phyloP scores from a whole-genome alignment of 371 early-diverging fungal species.

The Mucor circinelloides region DNA sequence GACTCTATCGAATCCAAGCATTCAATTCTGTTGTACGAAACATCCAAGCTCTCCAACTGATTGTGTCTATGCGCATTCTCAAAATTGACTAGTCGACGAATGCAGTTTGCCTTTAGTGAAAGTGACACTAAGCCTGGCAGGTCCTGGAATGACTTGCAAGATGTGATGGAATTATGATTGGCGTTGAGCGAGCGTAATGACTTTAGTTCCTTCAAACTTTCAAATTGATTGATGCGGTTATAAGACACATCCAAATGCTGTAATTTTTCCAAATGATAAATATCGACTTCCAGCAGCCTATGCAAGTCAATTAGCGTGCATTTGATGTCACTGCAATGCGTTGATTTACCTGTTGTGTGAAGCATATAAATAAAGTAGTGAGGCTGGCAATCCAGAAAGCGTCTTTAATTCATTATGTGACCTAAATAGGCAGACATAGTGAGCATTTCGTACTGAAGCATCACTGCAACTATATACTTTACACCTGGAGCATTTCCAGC shows the following conservation, averaged over 20 bases:
- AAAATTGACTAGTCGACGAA: conserved; percentile 40
- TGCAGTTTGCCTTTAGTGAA: conserved; percentile 46
- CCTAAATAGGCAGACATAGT: conserved; percentile 13
- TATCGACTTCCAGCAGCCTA: conserved; percentile 44
- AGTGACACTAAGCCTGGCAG: conserved; percentile 44
- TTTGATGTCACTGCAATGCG: background rate
- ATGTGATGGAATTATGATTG: conserved; percentile 48
- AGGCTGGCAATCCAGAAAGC: conserved; percentile 30
- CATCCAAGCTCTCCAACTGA: conserved; percentile 54
- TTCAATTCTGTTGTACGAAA: conserved; percentile 56
- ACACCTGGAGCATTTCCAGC: conserved; percentile 39
- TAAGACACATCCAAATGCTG: conserved; percentile 53
- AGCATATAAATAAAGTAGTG: conserved; percentile 34
- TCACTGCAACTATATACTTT: background rate
- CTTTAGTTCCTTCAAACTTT: conserved; percentile 27
- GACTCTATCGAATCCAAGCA: conserved; percentile 47
- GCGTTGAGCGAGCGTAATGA: conserved; percentile 48
- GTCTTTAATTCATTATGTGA: conserved; percentile 40
- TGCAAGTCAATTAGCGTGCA: background rate
- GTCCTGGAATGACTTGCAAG: conserved; percentile 40
- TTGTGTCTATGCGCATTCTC: conserved; percentile 25
- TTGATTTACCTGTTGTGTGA: conserved; percentile 33
- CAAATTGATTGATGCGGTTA: conserved; percentile 46
- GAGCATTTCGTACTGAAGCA: too few relatives aligned
- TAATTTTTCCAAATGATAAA: conserved; percentile 41